Evolutionary conservation across 495 filamentous ascomycete species (phyloP).

Genomic region (Aspergillus steynii): DNA sequence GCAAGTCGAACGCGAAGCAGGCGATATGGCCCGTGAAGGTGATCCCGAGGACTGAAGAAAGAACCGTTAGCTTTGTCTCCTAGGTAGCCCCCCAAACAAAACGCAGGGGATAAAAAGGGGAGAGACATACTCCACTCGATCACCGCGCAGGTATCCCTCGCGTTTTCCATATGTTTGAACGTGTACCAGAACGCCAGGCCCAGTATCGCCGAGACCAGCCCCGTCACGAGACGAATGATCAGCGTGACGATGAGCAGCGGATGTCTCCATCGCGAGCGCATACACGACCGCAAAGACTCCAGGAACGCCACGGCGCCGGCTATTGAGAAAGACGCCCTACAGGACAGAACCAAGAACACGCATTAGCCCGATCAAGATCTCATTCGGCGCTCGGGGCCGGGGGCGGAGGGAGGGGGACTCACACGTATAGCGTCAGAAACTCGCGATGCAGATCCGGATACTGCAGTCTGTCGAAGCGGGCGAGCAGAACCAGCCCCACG

Average conservation of each 20-base stretch:
- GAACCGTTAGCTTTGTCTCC: background rate
- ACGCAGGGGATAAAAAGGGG: background rate
- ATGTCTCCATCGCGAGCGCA: conserved; percentile 1
- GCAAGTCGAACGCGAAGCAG: conserved; percentile 1
- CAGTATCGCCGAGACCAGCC: background rate
- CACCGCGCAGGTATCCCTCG: background rate
- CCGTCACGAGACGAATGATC: background rate
- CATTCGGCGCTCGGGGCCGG: too few relatives aligned
- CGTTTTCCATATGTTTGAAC: background rate
- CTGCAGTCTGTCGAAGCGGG: background rate
- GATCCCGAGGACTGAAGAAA: conserved; percentile 1
- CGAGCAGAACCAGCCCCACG: background rate
- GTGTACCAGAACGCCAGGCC: conserved; percentile 4
- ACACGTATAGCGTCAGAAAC: background rate
- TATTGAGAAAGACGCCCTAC: background rate
- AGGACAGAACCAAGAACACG: background rate
- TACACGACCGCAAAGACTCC: background rate
- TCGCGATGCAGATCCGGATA: background rate
- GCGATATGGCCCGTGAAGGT: conserved; percentile 1
- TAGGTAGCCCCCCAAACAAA: background rate
- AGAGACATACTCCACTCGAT: background rate
- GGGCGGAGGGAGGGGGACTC: background rate
- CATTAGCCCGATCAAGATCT: background rate
- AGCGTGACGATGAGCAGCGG: background rate
- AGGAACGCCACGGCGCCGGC: background rate